A percentile compares a stretch with the other conserved stretches of the same genome.
Conservation (phyloP, 495 filamentous ascomycete species). For the Xylaria curta region DNA sequence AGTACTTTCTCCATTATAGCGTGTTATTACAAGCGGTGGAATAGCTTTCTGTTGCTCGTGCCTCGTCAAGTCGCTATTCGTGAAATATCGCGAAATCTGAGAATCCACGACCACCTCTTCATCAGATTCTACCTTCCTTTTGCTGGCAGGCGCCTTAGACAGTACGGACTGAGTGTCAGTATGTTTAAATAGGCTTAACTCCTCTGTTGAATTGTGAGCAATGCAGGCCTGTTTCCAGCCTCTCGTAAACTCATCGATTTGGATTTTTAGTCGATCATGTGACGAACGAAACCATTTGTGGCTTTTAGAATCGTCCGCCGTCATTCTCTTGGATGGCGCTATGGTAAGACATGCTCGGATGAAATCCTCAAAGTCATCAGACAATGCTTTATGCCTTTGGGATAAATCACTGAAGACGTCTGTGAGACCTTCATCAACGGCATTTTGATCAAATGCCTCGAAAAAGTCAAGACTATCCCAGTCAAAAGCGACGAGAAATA, state of each 20-base stretch:
- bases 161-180: background rate
- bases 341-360: constrained; percentile 59
- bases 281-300: constrained; percentile 43
- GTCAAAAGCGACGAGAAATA: constrained; percentile 27
- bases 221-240: constrained; percentile 28
- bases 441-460: constrained; percentile 35
- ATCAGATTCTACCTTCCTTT: background rate
- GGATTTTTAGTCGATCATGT: constrained; percentile 5
- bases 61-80: background rate
- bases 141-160: background rate
- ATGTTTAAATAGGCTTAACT: background rate
- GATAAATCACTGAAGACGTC: constrained; percentile 41
- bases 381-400: constrained; percentile 37
- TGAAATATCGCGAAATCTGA: background rate
- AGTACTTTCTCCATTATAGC: background rate
- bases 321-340: constrained; percentile 58
- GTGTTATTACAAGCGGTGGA: background rate
- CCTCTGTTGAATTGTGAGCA: constrained; percentile 29
- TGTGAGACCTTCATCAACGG: constrained; percentile 29
- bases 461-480: constrained; percentile 38
- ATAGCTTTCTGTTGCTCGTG: background rate
- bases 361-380: constrained; percentile 57
- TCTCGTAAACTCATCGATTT: constrained; percentile 18
- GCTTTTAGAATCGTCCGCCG: constrained; percentile 58
- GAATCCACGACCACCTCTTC: background rate